phyloP scores from a whole-genome alignment of 176 grass and related monocot species.

The Eleusine indica region DNA sequence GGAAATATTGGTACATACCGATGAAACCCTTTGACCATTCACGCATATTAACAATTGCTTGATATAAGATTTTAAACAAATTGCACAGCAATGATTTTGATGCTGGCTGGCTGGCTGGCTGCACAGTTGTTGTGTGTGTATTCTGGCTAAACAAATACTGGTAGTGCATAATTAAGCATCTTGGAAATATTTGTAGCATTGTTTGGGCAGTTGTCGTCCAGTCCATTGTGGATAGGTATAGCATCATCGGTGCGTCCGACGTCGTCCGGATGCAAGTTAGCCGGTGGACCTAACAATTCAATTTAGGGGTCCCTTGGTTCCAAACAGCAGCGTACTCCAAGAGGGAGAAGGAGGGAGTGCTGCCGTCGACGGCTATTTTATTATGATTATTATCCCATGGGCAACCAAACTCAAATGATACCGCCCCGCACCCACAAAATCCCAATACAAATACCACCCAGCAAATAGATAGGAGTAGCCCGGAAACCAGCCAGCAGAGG shows the following conservation, averaged over 20 bases:
- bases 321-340: conserved; percentile 48
- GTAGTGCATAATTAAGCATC: not conserved
- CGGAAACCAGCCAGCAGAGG: not conserved
- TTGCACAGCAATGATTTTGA: not conserved
- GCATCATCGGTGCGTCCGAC: not conserved
- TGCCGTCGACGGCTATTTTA: conserved; percentile 50
- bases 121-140: not conserved
- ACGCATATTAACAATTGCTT: not conserved
- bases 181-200: not conserved
- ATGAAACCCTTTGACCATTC: not conserved
- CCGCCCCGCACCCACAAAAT: conserved; percentile 38
- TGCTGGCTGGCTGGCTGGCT: not conserved
- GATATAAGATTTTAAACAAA: not conserved
- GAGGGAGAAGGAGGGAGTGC: not conserved
- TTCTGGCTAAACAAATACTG: not conserved
- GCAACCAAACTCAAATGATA: conserved; percentile 57
- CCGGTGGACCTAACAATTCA: conserved; percentile 48
- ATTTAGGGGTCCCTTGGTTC: conserved; percentile 30
- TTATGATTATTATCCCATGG: conserved; percentile 48
- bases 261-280: conserved; percentile 36
- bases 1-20: not conserved
- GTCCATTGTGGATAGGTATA: not conserved
- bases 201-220: not conserved
- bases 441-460: conserved; percentile 55
- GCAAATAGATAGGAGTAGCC: conserved; percentile 44